phyloP scores from a whole-genome alignment of 352 stramenopile genomes.

The Phytophthora citrophthora region DNA sequence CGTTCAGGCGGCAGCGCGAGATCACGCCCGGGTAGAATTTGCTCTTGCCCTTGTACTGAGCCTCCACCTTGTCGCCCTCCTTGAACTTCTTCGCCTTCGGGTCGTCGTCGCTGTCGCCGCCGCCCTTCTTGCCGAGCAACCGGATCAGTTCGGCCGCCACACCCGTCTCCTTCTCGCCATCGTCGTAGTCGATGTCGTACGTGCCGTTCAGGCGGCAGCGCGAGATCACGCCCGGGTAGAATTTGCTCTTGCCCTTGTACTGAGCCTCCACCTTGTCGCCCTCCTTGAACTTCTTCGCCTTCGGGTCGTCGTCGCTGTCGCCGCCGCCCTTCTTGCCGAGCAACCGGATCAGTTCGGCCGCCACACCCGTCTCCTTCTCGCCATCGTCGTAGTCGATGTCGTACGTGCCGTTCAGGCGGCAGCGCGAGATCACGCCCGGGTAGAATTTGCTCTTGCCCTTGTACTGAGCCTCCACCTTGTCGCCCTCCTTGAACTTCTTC shows the following conservation, averaged over 20 bases:
- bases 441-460: conserved; percentile 26
- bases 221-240: conserved; percentile 21
- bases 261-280: conserved; percentile 22
- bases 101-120: conserved; percentile 18
- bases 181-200: conserved; percentile 25
- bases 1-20: conserved; percentile 18
- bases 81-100: conserved; percentile 22
- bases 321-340: conserved; percentile 7
- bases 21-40: conserved; percentile 22
- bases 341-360: conserved; percentile 18
- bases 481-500: conserved; percentile 24
- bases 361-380: conserved; percentile 24
- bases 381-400: conserved; percentile 24
- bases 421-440: conserved; percentile 18
- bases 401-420: conserved; percentile 22
- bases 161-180: conserved; percentile 24
- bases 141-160: conserved; percentile 21
- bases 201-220: conserved; percentile 20
- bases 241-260: conserved; percentile 25
- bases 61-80: conserved; percentile 22
- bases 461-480: conserved; percentile 24
- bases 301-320: conserved; percentile 19
- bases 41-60: conserved; percentile 24
- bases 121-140: conserved; percentile 10
- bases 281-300: conserved; percentile 22